Conservation (phyloP, 768 basidiomycete species). For the Tricholoma hemisulphureum region DNA sequence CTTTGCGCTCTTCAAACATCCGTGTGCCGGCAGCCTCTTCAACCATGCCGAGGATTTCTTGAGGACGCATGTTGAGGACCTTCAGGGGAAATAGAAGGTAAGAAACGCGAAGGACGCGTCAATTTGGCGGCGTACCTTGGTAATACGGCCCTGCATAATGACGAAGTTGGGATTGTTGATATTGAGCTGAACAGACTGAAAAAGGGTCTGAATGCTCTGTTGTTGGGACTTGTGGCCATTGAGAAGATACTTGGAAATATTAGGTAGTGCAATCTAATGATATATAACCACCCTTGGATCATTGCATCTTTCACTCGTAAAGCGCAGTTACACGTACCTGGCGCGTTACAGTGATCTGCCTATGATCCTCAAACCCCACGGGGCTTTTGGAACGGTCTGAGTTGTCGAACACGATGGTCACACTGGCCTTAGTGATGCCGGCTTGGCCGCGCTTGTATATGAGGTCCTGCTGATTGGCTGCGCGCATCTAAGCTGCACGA, state of each 20-base stretch:
- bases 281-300: background rate
- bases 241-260: conserved; percentile 89
- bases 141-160: conserved; percentile 99
- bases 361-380: conserved; percentile 70
- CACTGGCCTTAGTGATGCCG: conserved; percentile 93
- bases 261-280: conserved; percentile 84
- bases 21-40: conserved; percentile 98
- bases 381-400: conserved; percentile 85
- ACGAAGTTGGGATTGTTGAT: conserved; percentile 99
- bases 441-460: conserved; percentile 99
- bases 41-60: conserved; percentile 97
- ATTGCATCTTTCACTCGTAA: background rate
- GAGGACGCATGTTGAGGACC: conserved; percentile 97
- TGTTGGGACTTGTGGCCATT: conserved; percentile 95
- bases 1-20: conserved; percentile 99
- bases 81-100: conserved; percentile 19
- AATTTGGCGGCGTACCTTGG: conserved; percentile 61
- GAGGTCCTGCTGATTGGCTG: conserved; percentile 92
- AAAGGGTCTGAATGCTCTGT: conserved; percentile 81
- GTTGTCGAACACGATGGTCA: conserved; percentile 99
- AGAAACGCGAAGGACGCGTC: background rate
- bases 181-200: conserved; percentile 96
- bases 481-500: conserved; percentile 68
- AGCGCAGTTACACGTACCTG: conserved; percentile 55
- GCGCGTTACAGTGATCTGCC: conserved; percentile 95